Evolutionary conservation across 2,329 filamentous ascomycete species (phyloP), one percentile per base, ranked within the genome.

Genomic region (Xylariaceae sp.): DNA sequence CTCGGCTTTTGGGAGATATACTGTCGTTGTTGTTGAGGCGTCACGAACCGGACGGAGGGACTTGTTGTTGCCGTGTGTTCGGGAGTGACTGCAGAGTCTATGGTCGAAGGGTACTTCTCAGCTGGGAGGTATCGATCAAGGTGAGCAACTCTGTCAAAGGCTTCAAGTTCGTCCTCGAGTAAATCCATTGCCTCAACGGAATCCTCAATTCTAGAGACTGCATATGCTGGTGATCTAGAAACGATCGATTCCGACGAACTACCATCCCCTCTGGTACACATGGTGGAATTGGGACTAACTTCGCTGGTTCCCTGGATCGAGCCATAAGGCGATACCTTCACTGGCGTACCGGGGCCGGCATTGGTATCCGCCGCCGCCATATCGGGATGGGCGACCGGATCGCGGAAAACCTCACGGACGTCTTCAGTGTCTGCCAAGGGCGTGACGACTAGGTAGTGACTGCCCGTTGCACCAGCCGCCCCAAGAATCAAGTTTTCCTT

Each of bases 111-210:
- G 26, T 37, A 41, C 31, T 57, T 50, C 30, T 59, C 57, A 4
- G 60, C 44, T 9, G 64, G 55, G 3, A 62, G 43, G 8, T 65
- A 57, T 47, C 61, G 49, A 37, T 60, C 57, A 26, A 67, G 61
- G 48, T 60, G 60, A 32, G 68, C 64, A 41, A 64, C 65, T 37
- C 64, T 55, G 48, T 72, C 65, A 35, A 83, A 71, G 1, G 75
- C 79, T 60, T 86, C 82, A 7, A 85, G 72, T 48, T 84, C 75
- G 34, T 86, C 83, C 60, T 86, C 81, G 12, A 86, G 72, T 56
- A 74, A 73, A 63, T 86, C 83, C 26, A 86, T 72, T 58, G 81
- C 81, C 65, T 84, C 82, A 6, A 86, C 71, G 1, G 82, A 85
- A 64, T 85, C 83, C 64, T 86, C 83, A 48, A 86, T 85, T 19